Base-by-base conservation (phyloP, 129 eudicot species). In the Sambucus nigra region DNA sequence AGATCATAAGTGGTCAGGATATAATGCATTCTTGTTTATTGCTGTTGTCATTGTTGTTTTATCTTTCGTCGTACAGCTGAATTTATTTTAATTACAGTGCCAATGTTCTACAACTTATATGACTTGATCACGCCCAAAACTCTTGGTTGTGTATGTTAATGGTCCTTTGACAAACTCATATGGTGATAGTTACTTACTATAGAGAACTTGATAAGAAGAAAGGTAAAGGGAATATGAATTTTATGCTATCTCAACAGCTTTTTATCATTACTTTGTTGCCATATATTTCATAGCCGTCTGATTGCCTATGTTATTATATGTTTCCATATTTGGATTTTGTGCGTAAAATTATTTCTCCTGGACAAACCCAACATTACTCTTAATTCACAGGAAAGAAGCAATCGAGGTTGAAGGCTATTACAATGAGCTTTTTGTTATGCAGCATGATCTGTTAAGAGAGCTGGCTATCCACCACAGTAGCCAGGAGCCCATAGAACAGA, bases 401-500 rank as follows among this genome's bases (percentile, higher is more conserved):
- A 47, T 60, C 47, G 68, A 75, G 38, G 46, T 26, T n/a, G 63
- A 63, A 67, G 78, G 77, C 16, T 74, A 75, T 46, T 75, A 72
- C 54, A 72, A 61, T n/a, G 80, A 72, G 21, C 73, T 72, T 24
- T 69, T 38, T 25, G 74, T 69, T 22, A 66, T 20, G 19, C 83
- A 72, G 45, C 88, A 80, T 44, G 88, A 76, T 58, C 52, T 76
- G 33, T 60, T 80, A 28, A 62, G 88, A 59, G 83, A 73, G 28
- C 54, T 76, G 59, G 69, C 71, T 45, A 73, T 76, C 18, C 68
- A 72, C 39, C 39, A 50, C 41, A 68, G 63, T 35, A 62, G 52
- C 40, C 59, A 42, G 45, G 73, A 63, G 15, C 67, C 70, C 1
- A 47, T 76, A 53, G 51, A 67, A 24, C 55, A 66, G 52, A 72